Evolutionary conservation across 306 rosid species (phyloP), one percentile per base, ranked within the genome.

Genomic region (Styphnolobium japonicum): DNA sequence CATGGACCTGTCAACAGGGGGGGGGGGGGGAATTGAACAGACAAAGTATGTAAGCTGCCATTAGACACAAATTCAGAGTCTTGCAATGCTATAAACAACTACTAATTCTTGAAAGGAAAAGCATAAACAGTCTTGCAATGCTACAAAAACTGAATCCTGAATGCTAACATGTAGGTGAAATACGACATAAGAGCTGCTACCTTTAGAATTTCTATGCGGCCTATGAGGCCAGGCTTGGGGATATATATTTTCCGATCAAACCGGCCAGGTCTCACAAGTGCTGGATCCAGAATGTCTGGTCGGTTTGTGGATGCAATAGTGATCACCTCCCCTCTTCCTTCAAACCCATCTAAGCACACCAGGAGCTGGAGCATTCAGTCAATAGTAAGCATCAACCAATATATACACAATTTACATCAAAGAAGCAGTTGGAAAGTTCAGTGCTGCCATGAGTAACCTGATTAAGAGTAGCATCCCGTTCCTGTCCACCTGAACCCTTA

Each of bases 401-500:
- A 86, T 37, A 69, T 16, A 81, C 52, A 27, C 21, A 29, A 16
- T 52, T 75, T 64, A 62, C 81, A 66, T 70, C 18, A 58, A 29
- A 52, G 72, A 25, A 53, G 36, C 49, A 43, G 57, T 5, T 40
- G 23, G 55, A 21, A 78, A 67, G 76, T 79, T 69, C 40, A 36
- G 66, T 16, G 19, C 16, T 25, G 60, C 39, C 27, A 31, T 78
- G 65, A 12, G 42, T 63, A 85, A 95, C 98, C 98, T 95, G 98
- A 85, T 95, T 95, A 79, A 95, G 98, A 76, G 98, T 95, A 71
- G 98, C 98, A 71, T 95, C 98, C 70, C 98, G 97, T 86, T 95
- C 98, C 84, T 93, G 97, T 82, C 98, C 98, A 78, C 98, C 98
- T 55, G 98, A 95, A 80, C 98, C 98, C 86, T 95, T 95, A 67